Evolutionary conservation across 495 filamentous ascomycete species (phyloP).

Genomic region (Tuber magnatum): DNA sequence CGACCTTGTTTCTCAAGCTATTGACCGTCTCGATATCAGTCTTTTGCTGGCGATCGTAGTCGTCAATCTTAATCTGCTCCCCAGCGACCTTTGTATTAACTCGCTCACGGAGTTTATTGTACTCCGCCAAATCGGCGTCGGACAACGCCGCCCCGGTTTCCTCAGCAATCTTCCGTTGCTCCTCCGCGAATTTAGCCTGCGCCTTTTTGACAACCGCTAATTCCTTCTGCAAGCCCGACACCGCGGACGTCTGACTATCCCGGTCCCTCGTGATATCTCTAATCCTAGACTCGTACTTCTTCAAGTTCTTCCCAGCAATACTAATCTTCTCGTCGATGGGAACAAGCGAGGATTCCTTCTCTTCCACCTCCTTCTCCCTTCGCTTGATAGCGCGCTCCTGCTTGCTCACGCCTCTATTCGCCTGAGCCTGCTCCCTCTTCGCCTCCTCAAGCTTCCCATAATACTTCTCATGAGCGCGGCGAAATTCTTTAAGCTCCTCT

Average conservation of each 20-base stretch:
- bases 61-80: constrained; percentile 76
- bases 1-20: constrained; percentile 77
- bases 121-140: constrained; percentile 80
- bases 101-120: constrained; percentile 75
- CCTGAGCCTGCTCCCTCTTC: constrained; percentile 73
- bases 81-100: constrained; percentile 75
- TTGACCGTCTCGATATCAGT: constrained; percentile 84
- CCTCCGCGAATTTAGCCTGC: constrained; percentile 76
- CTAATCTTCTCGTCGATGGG: constrained; percentile 88
- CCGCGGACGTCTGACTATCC: constrained; percentile 57
- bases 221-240: constrained; percentile 69
- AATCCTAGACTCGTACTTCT: constrained; percentile 58
- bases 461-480: constrained; percentile 77
- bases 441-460: constrained; percentile 75
- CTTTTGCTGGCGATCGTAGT: constrained; percentile 72
- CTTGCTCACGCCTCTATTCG: constrained; percentile 70
- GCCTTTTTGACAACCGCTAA: constrained; percentile 80
- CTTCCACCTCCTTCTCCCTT: constrained; percentile 84
- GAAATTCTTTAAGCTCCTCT: constrained; percentile 89
- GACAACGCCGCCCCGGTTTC: constrained; percentile 79
- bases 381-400: constrained; percentile 72
- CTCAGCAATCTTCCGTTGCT: constrained; percentile 74
- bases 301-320: constrained; percentile 65
- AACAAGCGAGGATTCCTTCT: constrained; percentile 73
- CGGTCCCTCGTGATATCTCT: constrained; percentile 66